Conservation (phyloP, 108 stramenopile species). For the Conticribra weissflogii region DNA sequence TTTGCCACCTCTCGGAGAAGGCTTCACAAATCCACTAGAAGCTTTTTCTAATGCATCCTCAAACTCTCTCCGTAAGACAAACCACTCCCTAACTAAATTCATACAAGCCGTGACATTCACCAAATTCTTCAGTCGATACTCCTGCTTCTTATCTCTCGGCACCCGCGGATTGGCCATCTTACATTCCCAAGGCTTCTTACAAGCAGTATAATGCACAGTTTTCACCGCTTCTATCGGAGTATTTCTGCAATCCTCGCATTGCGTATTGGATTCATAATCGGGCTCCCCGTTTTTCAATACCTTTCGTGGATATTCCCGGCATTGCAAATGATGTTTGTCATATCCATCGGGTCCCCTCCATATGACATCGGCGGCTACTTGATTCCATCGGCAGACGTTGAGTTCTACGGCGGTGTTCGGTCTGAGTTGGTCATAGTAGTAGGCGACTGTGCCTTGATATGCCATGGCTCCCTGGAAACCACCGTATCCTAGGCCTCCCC, state of each 20-base stretch:
- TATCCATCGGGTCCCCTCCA: conserved; percentile 63
- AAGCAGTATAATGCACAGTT: conserved; percentile 74
- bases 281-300: conserved; percentile 41
- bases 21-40: conserved; percentile 35
- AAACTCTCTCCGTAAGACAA: conserved; percentile 59
- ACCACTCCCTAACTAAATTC: conserved; percentile 61
- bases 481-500: conserved; percentile 61
- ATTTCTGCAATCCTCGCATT: conserved; percentile 69
- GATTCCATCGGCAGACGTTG: conserved; percentile 69
- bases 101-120: conserved; percentile 69
- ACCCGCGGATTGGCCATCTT: conserved; percentile 54
- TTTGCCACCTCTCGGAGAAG: conserved; percentile 37
- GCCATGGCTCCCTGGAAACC: conserved; percentile 67
- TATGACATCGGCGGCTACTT: conserved; percentile 55
- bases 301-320: conserved; percentile 62
- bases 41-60: conserved; percentile 49
- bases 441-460: conserved; percentile 64
- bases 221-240: conserved; percentile 58
- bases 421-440: conserved; percentile 56
- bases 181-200: conserved; percentile 84
- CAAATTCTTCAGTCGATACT: conserved; percentile 62
- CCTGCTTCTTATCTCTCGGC: conserved; percentile 55
- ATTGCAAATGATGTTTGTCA: conserved; percentile 60
- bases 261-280: conserved; percentile 57
- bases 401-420: conserved; percentile 59